phyloP scores from a whole-genome alignment of 1,284 basidiomycete species.

The Hemileia vastatrix region DNA sequence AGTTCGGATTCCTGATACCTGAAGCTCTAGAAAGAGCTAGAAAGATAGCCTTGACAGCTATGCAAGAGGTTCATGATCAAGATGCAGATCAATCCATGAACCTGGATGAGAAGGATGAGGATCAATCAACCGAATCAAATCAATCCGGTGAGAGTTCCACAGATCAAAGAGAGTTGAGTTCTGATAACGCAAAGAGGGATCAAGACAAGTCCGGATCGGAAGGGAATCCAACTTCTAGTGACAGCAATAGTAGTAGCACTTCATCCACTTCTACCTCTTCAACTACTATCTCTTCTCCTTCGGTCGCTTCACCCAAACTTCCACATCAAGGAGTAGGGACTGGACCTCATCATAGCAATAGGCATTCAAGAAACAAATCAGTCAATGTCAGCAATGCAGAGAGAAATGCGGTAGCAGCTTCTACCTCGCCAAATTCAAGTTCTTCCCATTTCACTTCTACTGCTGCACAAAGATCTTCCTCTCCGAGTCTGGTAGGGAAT shows the following conservation, averaged over 20 bases:
- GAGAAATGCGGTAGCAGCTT: neutral
- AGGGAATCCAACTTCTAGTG: neutral
- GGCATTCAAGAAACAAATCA: neutral
- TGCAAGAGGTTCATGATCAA: neutral
- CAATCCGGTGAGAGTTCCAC: neutral
- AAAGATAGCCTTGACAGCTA: neutral
- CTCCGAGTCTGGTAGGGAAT: too few species aligned
- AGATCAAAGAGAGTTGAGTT: neutral
- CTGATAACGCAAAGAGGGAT: neutral
- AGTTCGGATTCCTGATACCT: too few species aligned
- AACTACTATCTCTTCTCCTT: neutral
- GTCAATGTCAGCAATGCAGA: neutral
- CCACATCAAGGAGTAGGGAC: neutral
- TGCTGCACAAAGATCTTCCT: too few species aligned
- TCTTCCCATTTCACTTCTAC: too few species aligned
- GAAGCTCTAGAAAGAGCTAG: too few species aligned
- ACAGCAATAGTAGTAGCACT: neutral
- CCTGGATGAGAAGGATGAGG: neutral
- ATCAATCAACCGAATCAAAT: neutral
- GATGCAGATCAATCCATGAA: neutral
- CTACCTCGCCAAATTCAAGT: neutral
- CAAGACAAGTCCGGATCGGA: neutral
- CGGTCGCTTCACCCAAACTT: neutral
- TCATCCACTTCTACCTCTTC: neutral
- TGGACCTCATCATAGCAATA: neutral